phyloP scores from a whole-genome alignment of 2,329 filamentous ascomycete genomes.

The Colletotrichum sp. region DNA sequence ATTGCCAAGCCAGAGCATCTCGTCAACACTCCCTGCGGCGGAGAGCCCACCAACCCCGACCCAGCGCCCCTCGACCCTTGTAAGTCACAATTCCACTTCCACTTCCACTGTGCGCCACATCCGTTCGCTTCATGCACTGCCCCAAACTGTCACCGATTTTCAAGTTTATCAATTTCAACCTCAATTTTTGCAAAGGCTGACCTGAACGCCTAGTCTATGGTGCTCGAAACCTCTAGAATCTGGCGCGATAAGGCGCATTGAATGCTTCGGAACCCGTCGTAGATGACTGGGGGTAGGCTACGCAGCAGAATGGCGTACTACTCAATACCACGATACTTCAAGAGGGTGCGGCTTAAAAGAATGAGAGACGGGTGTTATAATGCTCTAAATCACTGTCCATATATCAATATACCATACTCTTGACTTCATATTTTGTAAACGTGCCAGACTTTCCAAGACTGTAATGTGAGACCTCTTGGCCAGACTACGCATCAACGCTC shows the following conservation, averaged over 20 bases:
- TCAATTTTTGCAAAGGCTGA: background rate
- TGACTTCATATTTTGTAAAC: background rate
- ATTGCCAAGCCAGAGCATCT: background rate
- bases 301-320: background rate
- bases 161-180: background rate
- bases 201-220: background rate
- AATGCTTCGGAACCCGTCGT: background rate
- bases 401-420: background rate
- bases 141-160: background rate
- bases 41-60: background rate
- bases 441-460: background rate
- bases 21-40: background rate
- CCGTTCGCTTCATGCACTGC: background rate
- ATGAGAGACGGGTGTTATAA: background rate
- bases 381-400: background rate
- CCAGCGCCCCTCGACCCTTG: constrained; percentile 3
- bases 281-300: background rate
- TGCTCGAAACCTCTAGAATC: background rate
- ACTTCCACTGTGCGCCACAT: background rate
- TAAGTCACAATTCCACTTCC: background rate
- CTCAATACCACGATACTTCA: background rate
- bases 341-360: background rate
- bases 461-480: background rate
- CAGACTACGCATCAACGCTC: background rate
- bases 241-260: background rate